Conservation (phyloP, 805 yeast genomes). For the Naumovozyma dairenensis region DNA sequence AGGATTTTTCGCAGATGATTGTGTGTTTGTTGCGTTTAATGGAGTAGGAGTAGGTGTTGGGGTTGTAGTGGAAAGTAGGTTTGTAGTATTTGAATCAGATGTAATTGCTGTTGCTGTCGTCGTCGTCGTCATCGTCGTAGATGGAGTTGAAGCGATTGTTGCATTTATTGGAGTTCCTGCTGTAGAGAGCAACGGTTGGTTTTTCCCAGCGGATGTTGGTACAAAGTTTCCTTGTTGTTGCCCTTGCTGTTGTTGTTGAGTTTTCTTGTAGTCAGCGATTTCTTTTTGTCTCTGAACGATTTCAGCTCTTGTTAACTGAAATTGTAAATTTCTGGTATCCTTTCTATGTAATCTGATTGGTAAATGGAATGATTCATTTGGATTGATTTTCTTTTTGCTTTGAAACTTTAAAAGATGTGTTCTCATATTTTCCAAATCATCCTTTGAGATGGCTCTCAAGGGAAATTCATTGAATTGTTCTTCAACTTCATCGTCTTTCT, state of each 20-base stretch:
- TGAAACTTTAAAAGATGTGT: slow-evolving; percentile 79
- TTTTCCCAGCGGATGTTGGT: background rate
- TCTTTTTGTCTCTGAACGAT: slow-evolving; percentile 53
- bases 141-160: background rate
- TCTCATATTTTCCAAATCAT: slow-evolving; percentile 62
- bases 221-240: background rate
- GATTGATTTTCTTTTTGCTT: slow-evolving; percentile 61
- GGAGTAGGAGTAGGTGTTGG: background rate
- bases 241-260: slow-evolving; percentile 23
- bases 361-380: slow-evolving; percentile 55
- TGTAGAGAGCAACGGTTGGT: background rate
- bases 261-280: slow-evolving; percentile 30
- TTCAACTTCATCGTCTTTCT: slow-evolving; percentile 3
- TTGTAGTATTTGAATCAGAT: background rate
- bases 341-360: slow-evolving; percentile 88
- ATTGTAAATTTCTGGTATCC: slow-evolving; percentile 86
- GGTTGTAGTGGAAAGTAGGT: background rate
- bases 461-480: slow-evolving; percentile 32
- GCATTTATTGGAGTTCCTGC: background rate
- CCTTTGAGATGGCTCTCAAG: slow-evolving; percentile 60
- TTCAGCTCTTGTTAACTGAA: slow-evolving; percentile 70
- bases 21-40: background rate
- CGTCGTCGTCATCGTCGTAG: background rate
- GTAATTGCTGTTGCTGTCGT: slow-evolving; percentile 3
- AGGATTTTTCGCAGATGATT: background rate